Conservation (phyloP, 768 basidiomycete species). For the Omphalotus guepiniiformis region DNA sequence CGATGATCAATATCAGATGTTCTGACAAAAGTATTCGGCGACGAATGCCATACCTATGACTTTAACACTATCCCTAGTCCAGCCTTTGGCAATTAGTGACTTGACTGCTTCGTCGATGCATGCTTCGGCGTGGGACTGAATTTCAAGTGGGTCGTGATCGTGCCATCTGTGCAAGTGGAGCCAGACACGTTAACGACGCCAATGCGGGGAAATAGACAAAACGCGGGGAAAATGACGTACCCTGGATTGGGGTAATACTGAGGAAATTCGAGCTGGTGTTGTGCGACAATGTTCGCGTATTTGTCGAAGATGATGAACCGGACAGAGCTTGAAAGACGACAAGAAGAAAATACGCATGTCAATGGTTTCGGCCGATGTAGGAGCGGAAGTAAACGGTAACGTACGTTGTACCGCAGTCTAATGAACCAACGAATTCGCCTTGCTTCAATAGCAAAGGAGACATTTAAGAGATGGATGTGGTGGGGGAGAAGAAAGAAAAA, state of each 20-base stretch:
- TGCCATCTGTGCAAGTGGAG: constrained; percentile 66
- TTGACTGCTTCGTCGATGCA: constrained; percentile 74
- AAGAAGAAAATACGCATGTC: constrained; percentile 1
- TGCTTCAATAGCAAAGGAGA: constrained; percentile 30
- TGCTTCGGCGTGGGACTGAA: constrained; percentile 65
- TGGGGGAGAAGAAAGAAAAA: constrained; percentile 3
- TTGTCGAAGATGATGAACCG: constrained; percentile 91
- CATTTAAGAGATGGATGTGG: background rate
- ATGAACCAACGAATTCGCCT: constrained; percentile 84
- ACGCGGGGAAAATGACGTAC: constrained; percentile 30
- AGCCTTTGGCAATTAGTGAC: constrained; percentile 69
- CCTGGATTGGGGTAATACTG: constrained; percentile 91
- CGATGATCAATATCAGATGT: constrained; percentile 13
- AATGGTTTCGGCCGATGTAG: no score
- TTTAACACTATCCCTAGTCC: constrained; percentile 77
- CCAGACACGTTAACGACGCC: background rate
- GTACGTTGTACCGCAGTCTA: constrained; percentile 95
- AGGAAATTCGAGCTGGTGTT: constrained; percentile 89
- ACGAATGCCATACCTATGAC: constrained; percentile 70
- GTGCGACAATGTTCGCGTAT: constrained; percentile 80
- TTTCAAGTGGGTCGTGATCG: constrained; percentile 86
- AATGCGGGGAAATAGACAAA: constrained; percentile 2
- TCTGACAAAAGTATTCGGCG: constrained; percentile 10
- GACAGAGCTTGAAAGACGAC: constrained; percentile 55
- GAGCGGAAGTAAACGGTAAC: constrained; percentile 21